Conservation (phyloP, 176 grass and related monocot species). For the Zoysia japonica region DNA sequence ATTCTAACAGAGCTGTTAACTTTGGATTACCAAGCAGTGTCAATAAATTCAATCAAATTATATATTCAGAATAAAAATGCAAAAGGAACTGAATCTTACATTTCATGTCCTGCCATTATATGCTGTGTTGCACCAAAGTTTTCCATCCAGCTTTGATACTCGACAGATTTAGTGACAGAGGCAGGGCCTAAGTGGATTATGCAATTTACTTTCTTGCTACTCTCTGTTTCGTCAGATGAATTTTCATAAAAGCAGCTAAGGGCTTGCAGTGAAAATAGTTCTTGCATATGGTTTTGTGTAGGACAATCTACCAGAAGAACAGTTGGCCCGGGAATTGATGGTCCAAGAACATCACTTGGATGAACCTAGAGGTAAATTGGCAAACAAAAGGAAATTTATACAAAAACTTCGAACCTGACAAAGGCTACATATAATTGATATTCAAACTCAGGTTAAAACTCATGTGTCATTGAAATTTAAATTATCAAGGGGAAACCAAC, state of each 20-base stretch:
- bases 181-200: conserved; percentile 92
- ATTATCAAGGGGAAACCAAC: neutral
- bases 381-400: conserved; percentile 34
- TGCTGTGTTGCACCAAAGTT: conserved; percentile 75
- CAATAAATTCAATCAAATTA: neutral
- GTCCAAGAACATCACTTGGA: conserved; percentile 85
- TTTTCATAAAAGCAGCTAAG: conserved; percentile 65
- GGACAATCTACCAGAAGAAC: conserved; percentile 89
- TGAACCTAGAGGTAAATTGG: conserved; percentile 65
- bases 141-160: conserved; percentile 88
- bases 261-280: conserved; percentile 64
- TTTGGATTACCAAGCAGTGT: neutral
- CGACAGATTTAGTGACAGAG: conserved; percentile 61
- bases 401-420: conserved; percentile 13
- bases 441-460: neutral
- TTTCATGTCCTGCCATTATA: conserved; percentile 98
- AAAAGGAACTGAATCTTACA: conserved; percentile 59
- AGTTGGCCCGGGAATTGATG: conserved; percentile 68
- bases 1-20: conserved; percentile 17
- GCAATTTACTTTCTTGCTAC: conserved; percentile 84
- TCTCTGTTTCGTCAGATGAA: conserved; percentile 37
- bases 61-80: neutral
- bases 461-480: neutral
- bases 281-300: conserved; percentile 60
- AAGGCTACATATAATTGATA: neutral